These are phyloP conservation scores for Chimonanthus salicifolius DNA, from an alignment of 164 flowering plant genomes.

Conservation along the genomic window DNA sequence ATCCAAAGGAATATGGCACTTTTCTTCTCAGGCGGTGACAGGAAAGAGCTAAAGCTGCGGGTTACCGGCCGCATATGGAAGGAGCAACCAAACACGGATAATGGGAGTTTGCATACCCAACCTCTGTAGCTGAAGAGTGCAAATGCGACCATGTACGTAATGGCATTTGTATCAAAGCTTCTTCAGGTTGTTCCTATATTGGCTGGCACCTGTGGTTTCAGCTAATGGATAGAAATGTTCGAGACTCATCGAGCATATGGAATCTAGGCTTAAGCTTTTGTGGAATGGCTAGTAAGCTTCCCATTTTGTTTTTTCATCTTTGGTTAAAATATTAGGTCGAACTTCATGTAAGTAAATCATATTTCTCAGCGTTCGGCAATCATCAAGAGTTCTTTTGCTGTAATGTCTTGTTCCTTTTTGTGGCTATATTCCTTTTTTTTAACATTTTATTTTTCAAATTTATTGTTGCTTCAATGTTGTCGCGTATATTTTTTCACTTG, in stretches of 20 bases:
- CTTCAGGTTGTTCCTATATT: background rate
- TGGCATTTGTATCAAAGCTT: background rate
- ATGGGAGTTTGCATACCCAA: conserved; percentile 56
- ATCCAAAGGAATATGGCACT: conserved; percentile 57
- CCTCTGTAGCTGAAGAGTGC: conserved; percentile 49
- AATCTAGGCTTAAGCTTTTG: background rate
- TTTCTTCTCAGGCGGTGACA: conserved; percentile 54
- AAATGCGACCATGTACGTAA: background rate
- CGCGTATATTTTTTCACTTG: too few relatives aligned
- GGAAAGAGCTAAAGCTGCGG: conserved; percentile 52
- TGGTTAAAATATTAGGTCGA: too few relatives aligned
- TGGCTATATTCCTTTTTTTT: too few relatives aligned
- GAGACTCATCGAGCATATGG: background rate
- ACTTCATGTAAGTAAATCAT: too few relatives aligned
- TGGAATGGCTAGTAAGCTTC: background rate
- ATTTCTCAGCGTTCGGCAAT: too few relatives aligned
- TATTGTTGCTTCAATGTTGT: too few relatives aligned
- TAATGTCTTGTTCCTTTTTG: too few relatives aligned
- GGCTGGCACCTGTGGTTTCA: conserved; percentile 1
- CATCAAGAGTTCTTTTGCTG: too few relatives aligned
- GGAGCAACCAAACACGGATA: conserved; percentile 46
- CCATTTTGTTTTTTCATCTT: background rate
- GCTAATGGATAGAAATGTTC: conserved; percentile 4
- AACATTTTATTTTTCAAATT: too few relatives aligned
- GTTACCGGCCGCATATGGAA: conserved; percentile 63